Percentiles rank a stretch among this genome's conserved stretches.
phyloP scores from a whole-genome alignment of 2,329 filamentous ascomycete genomes.

The Claviceps humidiphila region DNA sequence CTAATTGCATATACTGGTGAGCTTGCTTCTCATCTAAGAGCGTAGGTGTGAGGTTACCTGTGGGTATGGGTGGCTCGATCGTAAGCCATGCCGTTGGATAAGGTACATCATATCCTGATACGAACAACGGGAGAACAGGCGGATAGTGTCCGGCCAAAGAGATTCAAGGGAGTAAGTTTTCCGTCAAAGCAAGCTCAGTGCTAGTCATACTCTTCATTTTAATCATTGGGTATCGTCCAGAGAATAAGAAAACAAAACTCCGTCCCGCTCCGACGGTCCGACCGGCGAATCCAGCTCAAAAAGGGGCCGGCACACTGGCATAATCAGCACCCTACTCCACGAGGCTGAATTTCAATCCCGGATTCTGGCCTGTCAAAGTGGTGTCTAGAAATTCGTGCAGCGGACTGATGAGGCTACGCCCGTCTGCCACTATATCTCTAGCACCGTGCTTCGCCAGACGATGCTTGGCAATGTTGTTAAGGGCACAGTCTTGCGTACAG shows the following conservation, averaged over 20 bases:
- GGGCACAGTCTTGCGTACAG: slow-evolving; percentile 30
- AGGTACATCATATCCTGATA: not conserved
- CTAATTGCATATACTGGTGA: slow-evolving; percentile 39
- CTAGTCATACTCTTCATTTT: not conserved
- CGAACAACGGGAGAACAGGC: not conserved
- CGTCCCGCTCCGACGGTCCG: not conserved
- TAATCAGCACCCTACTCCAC: not conserved
- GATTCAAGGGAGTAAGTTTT: not conserved
- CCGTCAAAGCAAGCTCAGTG: not conserved
- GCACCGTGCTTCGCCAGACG: slow-evolving; percentile 20
- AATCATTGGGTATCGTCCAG: not conserved
- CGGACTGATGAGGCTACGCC: slow-evolving; percentile 11
- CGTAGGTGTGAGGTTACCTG: slow-evolving; percentile 44
- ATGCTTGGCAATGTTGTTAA: slow-evolving; percentile 26
- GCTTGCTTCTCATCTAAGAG: slow-evolving; percentile 33
- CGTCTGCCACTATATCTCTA: slow-evolving; percentile 11
- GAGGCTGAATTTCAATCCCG: slow-evolving; percentile 18
- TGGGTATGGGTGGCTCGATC: not conserved
- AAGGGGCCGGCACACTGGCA: too few species aligned
- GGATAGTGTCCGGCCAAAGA: not conserved
- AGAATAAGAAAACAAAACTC: not conserved
- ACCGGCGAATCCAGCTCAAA: not conserved
- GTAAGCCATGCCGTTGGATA: not conserved
- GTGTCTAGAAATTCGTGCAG: slow-evolving; percentile 15
- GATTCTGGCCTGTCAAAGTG: slow-evolving; percentile 18